Percentiles rank a stretch among this genome's conserved stretches.
These are phyloP conservation scores for Candida verbasci DNA, from an alignment of 805 yeast species.

Conservation along the genomic window DNA sequence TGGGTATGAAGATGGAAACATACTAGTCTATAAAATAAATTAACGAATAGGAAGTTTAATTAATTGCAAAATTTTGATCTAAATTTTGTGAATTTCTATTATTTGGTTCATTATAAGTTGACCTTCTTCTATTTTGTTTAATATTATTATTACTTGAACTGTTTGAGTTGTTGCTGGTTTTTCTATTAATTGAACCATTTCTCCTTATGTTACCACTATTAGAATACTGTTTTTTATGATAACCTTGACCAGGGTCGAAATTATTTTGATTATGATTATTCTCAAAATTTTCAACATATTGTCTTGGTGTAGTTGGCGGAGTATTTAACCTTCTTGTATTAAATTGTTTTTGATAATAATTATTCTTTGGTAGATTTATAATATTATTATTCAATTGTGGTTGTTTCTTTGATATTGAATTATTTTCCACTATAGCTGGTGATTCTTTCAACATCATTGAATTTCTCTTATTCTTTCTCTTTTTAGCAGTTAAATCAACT, in stretches of 20 bases:
- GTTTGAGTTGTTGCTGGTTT: slow-evolving; percentile 4
- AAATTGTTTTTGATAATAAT: not conserved
- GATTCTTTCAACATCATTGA: slow-evolving; percentile 21
- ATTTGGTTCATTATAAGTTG: slow-evolving; percentile 21
- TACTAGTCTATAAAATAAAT: slow-evolving; percentile 32
- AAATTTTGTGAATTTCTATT: slow-evolving; percentile 14
- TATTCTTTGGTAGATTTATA: slow-evolving; percentile 6
- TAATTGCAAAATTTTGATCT: slow-evolving; percentile 4
- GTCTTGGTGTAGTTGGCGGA: not conserved
- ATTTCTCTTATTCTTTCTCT: slow-evolving; percentile 31
- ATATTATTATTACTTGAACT: slow-evolving; percentile 9
- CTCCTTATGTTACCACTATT: not conserved
- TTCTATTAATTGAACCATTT: slow-evolving; percentile 7
- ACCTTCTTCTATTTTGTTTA: slow-evolving; percentile 22
- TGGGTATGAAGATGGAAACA: slow-evolving; percentile 55
- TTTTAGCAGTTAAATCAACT: slow-evolving; percentile 13
- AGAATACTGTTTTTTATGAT: slow-evolving; percentile 1
- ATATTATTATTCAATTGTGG: slow-evolving; percentile 9
- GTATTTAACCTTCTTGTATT: not conserved
- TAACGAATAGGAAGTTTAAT: not conserved
- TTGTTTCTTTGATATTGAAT: slow-evolving; percentile 2
- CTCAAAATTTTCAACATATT: not conserved
- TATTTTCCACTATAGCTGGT: slow-evolving; percentile 6
- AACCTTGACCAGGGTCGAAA: not conserved
- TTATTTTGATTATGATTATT: not conserved